Base-by-base conservation (phyloP, 2,329 filamentous ascomycete species). In the Lecanicillium sp. region DNA sequence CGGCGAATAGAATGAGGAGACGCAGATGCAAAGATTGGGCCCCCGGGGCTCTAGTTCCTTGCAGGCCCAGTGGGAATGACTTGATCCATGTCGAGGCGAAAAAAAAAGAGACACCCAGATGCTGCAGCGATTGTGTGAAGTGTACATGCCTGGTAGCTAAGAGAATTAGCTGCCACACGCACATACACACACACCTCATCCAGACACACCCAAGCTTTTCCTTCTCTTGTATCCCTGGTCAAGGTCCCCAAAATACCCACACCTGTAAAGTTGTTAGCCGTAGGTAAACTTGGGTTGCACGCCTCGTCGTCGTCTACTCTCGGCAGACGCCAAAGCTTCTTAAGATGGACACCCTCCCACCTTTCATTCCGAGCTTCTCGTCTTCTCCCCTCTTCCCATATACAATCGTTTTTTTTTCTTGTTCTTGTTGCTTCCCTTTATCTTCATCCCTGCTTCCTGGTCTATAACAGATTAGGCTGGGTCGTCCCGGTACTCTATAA, bases 161-260 rank as follows among this genome's bases (percentile, higher is more conserved):
- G n/a, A n/a, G n/a, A n/a, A n/a, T n/a, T n/a, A n/a, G n/a, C n/a
- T n/a, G n/a, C n/a, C n/a, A n/a, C n/a, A n/a, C n/a, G n/a, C n/a
- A n/a, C n/a, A n/a, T n/a, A n/a, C n/a, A n/a, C n/a, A n/a, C n/a
- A n/a, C n/a, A n/a, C n/a, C n/a, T n/a, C n/a, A n/a, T n/a, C n/a
- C n/a, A n/a, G n/a, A n/a, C 44, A 45, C 14, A 5, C 23, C 23
- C 35, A 39, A 46, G 44, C 44, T 30, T 33, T 9, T 17, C 14
- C n/a, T 33, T 46, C 8, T 46, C 39, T 44, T 36, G 15, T 46
- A 2, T 33, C 24, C 26, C 24, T 29, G 24, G 24, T 27, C 38
- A 20, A 5, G 6, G 43, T 19, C 32, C 35, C 44, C 38, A 8
- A 39, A 46, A 46, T 46, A 46, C 35, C 44, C 44, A 46, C 44